These are phyloP conservation scores for Scheffersomyces titani DNA, from an alignment of 1,139 yeast genomes.

Conservation along the genomic window DNA sequence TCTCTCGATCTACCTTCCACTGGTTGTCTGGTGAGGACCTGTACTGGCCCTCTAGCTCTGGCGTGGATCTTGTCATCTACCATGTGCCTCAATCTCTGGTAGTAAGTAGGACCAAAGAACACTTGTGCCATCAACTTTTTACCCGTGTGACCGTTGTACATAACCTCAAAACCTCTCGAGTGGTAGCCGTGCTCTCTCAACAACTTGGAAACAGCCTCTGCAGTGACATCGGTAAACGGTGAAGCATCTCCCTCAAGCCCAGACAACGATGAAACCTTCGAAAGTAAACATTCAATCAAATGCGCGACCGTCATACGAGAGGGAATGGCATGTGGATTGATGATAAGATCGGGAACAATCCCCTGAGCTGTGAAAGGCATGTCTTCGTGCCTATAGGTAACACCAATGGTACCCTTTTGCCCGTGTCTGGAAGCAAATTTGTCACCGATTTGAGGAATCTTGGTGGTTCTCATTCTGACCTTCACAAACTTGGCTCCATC, in stretches of 20 bases:
- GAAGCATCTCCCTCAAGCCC: slow-evolving; percentile 99
- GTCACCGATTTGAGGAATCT: slow-evolving; percentile 98
- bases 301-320: slow-evolving; percentile 99
- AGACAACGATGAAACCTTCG: slow-evolving; percentile 91
- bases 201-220: slow-evolving; percentile 90
- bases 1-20: slow-evolving; percentile 99
- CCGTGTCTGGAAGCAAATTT: slow-evolving; percentile 99
- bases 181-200: slow-evolving; percentile 96
- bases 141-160: slow-evolving; percentile 99
- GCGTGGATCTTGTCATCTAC: slow-evolving; percentile 99
- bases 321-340: slow-evolving; percentile 99
- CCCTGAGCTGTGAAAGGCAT: slow-evolving; percentile 99
- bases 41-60: slow-evolving; percentile 99
- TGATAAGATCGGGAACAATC: slow-evolving; percentile 92
- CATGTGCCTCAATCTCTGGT: slow-evolving; percentile 98
- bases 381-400: slow-evolving; percentile 96
- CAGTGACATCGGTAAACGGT: slow-evolving; percentile 97
- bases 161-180: slow-evolving; percentile 96
- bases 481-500: slow-evolving; percentile 97
- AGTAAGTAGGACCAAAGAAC: slow-evolving; percentile 98
- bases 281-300: slow-evolving; percentile 93
- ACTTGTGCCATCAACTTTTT: slow-evolving; percentile 96
- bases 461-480: slow-evolving; percentile 98
- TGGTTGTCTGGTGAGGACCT: slow-evolving; percentile 96
- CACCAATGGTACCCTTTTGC: slow-evolving; percentile 99